A percentile compares a stretch with the other conserved stretches of the same genome.
These are phyloP conservation scores for Plasmodium cynomolgi DNA, from an alignment of 169 alveolate genomes.

Conservation along the genomic window DNA sequence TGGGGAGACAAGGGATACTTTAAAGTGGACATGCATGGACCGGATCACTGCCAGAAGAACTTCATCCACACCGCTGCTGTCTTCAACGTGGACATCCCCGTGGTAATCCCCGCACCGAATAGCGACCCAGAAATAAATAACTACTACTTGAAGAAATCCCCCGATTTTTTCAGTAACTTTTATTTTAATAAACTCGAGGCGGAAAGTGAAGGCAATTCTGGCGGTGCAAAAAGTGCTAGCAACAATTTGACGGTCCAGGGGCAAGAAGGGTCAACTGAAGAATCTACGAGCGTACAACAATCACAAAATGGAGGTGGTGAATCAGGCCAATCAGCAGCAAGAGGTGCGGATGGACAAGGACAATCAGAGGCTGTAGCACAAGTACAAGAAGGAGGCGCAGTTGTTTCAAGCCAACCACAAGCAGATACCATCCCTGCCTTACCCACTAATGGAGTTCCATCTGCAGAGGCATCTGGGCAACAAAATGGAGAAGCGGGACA, in stretches of 20 bases:
- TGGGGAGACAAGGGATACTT: constrained; percentile 21
- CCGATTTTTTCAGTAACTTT: not conserved
- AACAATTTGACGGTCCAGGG: not conserved
- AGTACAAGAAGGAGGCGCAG: not conserved
- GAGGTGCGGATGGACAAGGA: not conserved
- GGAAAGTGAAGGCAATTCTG: not conserved
- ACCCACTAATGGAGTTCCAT: not conserved
- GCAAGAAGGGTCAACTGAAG: too few relatives aligned
- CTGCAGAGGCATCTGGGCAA: not conserved
- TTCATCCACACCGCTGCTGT: constrained; percentile 18
- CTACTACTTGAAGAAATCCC: constrained; percentile 6
- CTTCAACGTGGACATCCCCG: not conserved
- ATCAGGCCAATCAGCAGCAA: not conserved
- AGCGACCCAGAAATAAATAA: not conserved
- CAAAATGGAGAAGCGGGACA: too few relatives aligned
- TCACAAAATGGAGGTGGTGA: too few relatives aligned
- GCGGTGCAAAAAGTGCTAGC: not conserved
- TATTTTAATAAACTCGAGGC: not conserved
- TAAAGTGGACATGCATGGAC: constrained; percentile 37
- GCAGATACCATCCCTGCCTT: too few relatives aligned
- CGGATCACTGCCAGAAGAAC: not conserved
- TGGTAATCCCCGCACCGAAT: not conserved
- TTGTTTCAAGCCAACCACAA: not conserved
- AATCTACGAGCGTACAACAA: too few relatives aligned
- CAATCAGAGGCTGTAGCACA: not conserved